Base-by-base conservation (phyloP, 768 basidiomycete genomes). In the Hebeloma cylindrosporum region DNA sequence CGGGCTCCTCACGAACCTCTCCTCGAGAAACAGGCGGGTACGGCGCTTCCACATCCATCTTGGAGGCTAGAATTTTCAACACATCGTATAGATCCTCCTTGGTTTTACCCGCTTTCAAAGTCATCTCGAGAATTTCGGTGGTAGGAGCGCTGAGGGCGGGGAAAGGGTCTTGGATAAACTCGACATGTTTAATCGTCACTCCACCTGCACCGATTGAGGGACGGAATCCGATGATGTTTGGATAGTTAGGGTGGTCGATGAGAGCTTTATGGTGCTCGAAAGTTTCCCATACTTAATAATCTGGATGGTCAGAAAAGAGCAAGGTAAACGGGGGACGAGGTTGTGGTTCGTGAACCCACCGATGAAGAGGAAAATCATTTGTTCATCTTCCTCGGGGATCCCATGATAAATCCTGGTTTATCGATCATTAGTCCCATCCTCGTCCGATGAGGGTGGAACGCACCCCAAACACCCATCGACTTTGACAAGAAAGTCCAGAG, bases 251-350 rank as follows among this genome's bases (percentile, higher is more conserved):
- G 18, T 29, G 26, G 3, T 50, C 32, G n/a, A 45, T 50, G 22
- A 56, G 40, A 5, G 48, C 42, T 41, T 53, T 17, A 32, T 56
- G 52, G 33, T 54, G 53, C 16, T 50, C 52, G 9, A 46, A 40
- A 2, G 54, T 54, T 40, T 59, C 54, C 58, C 58, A 59, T 11
- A 43, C 57, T 55, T 22, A 22, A 7, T 23, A 37, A 25, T 1
- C 16, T 33, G 6, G 8, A 10, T 16, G 29, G 18, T 22, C 9
- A 5, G 4, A 9, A 29, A 4, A 20, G 6, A 33, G 3, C 22
- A 20, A 13, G 22, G 7, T 11, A 22, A 8, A 27, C 10, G 13
- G 20, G 20, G 16, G 6, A 39, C 20, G 16, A 16, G 21, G 10
- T 27, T 5, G 25, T 14, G n/a, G n/a, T 10, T 14, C 45, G 37